Percentiles rank a stretch among this genome's conserved stretches.
Evolutionary conservation across 192 early-diverging fungal species (phyloP).

Genomic region (Paraglomus occultum): DNA sequence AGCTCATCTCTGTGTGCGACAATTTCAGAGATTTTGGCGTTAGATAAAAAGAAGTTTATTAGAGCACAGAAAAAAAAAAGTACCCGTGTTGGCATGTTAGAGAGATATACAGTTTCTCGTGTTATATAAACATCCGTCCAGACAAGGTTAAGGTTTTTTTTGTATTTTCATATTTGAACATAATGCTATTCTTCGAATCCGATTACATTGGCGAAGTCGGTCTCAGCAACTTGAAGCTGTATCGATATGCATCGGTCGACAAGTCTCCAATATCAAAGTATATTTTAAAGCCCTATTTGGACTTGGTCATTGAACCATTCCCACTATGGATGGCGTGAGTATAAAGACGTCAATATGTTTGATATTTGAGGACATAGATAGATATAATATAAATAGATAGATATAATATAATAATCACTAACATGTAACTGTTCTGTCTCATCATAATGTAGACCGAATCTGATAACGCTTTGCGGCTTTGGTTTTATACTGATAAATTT

Average conservation of each 20-base stretch:
- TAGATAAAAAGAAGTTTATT: too few species aligned
- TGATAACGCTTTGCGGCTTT: slow-evolving; percentile 77
- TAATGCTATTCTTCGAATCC: slow-evolving; percentile 20
- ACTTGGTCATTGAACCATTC: slow-evolving; percentile 80
- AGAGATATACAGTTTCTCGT: too few species aligned
- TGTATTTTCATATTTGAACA: too few species aligned
- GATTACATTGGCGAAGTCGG: slow-evolving; percentile 65
- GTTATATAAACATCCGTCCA: too few species aligned
- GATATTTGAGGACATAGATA: not conserved
- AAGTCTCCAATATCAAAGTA: slow-evolving; percentile 80
- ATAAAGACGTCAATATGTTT: not conserved
- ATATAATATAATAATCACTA: too few species aligned
- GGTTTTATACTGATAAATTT: slow-evolving; percentile 73
- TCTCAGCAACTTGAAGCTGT: slow-evolving; percentile 69
- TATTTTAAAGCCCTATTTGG: slow-evolving; percentile 84
- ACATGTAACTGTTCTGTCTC: too few species aligned
- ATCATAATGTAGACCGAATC: slow-evolving; percentile 54
- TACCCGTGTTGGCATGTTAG: too few species aligned
- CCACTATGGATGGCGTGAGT: slow-evolving; percentile 94
- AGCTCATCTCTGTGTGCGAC: too few species aligned
- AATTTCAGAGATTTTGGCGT: too few species aligned
- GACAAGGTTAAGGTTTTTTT: too few species aligned
- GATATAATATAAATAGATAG: too few species aligned
- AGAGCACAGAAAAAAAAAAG: too few species aligned
- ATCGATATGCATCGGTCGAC: slow-evolving; percentile 77